Base-by-base conservation (phyloP, 306 rosid genomes). In the Albizia julibrissin region DNA sequence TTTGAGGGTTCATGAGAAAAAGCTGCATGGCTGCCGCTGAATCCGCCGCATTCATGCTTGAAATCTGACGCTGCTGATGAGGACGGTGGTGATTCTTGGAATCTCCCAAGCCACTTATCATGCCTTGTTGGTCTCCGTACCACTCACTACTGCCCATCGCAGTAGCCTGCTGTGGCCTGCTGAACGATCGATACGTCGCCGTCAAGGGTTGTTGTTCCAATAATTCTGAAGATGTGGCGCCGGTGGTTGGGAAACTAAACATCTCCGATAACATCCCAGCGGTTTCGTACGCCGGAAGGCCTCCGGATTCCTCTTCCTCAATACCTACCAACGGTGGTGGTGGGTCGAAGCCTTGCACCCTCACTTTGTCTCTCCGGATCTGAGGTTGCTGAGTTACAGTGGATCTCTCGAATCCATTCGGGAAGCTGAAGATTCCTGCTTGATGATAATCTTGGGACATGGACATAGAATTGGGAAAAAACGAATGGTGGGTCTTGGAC, bases 21-120 rank as follows among this genome's bases (percentile, higher is more conserved):
- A 96, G 97, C 65, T 96, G 99, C 99, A 96, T 96, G 92, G 99
- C 99, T 8, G 98, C 94, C 1, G 97, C 99, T 21, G 99, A 89
- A 61, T 91, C 97, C 2, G 50, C 50, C 4, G 91, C 92, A 90
- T 92, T 95, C 29, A 95, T 92, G 67, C 81, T 58, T 47, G 95
- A 74, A 78, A 92, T 91, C 87, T 87, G 96, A 19, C 77, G 18
- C 18, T 12, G 67, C 67, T 10, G 68, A 61, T 61, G 33, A 61
- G 22, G 83, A 3, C 80, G 87, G 8, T 83, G 85, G 3, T 89
- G 88, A 79, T 85, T 79, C 79, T 85, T 87, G 24, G 82, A 54
- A 54, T 84, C 89, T 75, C 89, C 89, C 56, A 83, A 59, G 6
- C 89, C 89, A 62, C 24, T 75, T 46, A 84, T 79, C 83, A 82